These are phyloP conservation scores for Rhododendron williamsianum DNA, from an alignment of 148 eudicot genomes.

Conservation along the genomic window DNA sequence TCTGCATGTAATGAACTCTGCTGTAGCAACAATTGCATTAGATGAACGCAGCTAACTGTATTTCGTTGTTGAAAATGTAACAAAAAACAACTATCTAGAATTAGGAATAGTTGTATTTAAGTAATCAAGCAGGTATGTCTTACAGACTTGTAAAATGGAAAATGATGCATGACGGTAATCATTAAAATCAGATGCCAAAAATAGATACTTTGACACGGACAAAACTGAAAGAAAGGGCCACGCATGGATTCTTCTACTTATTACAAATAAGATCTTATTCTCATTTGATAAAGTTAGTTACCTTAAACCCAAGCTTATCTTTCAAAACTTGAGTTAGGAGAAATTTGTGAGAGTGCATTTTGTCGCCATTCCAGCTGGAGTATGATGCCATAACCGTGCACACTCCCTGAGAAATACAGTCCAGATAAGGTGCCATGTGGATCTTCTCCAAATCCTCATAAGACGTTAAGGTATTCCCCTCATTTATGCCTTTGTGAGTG, in stretches of 20 bases:
- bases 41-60: neutral
- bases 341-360: conserved; percentile 53
- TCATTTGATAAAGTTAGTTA: conserved; percentile 11
- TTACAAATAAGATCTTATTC: no score
- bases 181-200: neutral
- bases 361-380: conserved; percentile 77
- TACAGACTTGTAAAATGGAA: neutral
- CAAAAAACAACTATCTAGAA: neutral
- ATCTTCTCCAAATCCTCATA: conserved; percentile 67
- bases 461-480: conserved; percentile 62
- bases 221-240: neutral
- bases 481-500: conserved; percentile 71
- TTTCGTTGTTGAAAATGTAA: neutral
- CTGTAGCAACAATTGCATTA: neutral
- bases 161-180: neutral
- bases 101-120: neutral
- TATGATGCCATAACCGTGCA: conserved; percentile 94
- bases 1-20: neutral
- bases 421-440: conserved; percentile 81
- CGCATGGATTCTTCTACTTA: neutral
- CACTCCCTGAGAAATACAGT: conserved; percentile 83
- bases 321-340: conserved; percentile 77
- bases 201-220: neutral
- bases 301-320: conserved; percentile 79
- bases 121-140: neutral